Percentiles rank a stretch among this genome's conserved stretches.
Conservation (phyloP, 192 early-diverging fungal genomes). For the Backusella morwellensis region DNA sequence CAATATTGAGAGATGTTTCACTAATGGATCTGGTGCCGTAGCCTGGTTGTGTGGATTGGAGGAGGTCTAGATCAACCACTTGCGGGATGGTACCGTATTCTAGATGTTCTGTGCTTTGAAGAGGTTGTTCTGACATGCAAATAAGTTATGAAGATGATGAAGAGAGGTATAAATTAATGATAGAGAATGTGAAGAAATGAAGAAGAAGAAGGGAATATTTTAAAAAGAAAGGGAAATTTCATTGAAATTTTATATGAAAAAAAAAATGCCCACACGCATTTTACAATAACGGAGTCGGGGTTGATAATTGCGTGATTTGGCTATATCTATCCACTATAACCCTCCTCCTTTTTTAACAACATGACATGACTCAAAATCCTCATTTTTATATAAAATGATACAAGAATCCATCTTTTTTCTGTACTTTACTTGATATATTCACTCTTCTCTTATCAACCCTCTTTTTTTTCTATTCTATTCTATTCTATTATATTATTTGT, state of each 20-base stretch:
- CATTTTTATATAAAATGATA: background rate
- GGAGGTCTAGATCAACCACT: constrained; percentile 8
- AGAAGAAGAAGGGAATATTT: background rate
- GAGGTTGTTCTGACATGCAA: background rate
- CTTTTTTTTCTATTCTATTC: background rate
- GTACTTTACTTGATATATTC: background rate
- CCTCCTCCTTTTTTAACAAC: background rate
- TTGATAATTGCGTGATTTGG: background rate
- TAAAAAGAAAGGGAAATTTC: background rate
- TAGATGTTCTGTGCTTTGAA: background rate
- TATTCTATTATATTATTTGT: background rate
- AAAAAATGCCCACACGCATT: background rate
- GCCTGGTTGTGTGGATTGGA: constrained; percentile 33
- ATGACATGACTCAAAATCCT: background rate
- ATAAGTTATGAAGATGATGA: background rate
- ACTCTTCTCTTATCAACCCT: background rate
- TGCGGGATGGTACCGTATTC: background rate
- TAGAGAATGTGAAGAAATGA: background rate
- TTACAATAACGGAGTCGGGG: background rate
- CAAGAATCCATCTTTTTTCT: background rate
- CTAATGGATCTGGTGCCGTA: constrained; percentile 33
- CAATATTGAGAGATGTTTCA: constrained; percentile 55
- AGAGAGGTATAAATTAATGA: background rate
- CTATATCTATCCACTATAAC: background rate
- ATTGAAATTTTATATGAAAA: background rate